These are phyloP conservation scores for Heteromeles arbutifolia DNA, from an alignment of 306 rosid species.

Conservation along the genomic window DNA sequence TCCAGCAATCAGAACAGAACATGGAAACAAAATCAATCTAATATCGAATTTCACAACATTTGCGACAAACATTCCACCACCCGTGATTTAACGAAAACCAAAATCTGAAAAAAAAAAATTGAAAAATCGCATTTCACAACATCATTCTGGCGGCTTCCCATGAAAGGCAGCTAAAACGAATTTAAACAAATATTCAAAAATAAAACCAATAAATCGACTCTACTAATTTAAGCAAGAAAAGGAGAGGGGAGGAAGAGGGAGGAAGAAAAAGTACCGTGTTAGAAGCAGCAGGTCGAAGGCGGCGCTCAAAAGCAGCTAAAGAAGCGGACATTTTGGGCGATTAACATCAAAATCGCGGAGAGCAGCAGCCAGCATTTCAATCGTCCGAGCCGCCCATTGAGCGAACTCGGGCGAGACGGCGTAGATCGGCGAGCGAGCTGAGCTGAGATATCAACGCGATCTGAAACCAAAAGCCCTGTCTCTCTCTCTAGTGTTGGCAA, in stretches of 20 bases:
- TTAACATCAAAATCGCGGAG: conserved; percentile 30
- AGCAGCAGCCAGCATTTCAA: conserved; percentile 28
- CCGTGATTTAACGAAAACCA: not conserved
- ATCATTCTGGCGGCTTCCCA: not conserved
- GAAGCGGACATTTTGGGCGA: conserved; percentile 79
- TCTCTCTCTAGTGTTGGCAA: not conserved
- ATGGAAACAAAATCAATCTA: no score
- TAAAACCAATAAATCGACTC: not conserved
- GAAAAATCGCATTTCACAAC: not conserved
- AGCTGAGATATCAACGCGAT: conserved; percentile 26
- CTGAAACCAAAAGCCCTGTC: conserved; percentile 14
- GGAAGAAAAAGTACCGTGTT: conserved; percentile 52
- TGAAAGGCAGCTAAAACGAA: not conserved
- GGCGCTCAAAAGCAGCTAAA: conserved; percentile 81
- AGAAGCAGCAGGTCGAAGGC: conserved; percentile 50
- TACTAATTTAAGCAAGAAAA: conserved; percentile 11
- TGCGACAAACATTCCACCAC: no score
- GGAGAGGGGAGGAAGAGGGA: not conserved
- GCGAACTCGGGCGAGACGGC: conserved; percentile 15
- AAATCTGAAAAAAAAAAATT: not conserved
- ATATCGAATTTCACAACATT: no score
- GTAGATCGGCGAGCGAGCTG: conserved; percentile 34
- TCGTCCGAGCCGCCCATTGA: conserved; percentile 15
- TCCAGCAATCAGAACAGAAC: not conserved
- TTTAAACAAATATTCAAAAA: not conserved